phyloP scores from a whole-genome alignment of 345 rosid genomes.

The Aegle marmelos region DNA sequence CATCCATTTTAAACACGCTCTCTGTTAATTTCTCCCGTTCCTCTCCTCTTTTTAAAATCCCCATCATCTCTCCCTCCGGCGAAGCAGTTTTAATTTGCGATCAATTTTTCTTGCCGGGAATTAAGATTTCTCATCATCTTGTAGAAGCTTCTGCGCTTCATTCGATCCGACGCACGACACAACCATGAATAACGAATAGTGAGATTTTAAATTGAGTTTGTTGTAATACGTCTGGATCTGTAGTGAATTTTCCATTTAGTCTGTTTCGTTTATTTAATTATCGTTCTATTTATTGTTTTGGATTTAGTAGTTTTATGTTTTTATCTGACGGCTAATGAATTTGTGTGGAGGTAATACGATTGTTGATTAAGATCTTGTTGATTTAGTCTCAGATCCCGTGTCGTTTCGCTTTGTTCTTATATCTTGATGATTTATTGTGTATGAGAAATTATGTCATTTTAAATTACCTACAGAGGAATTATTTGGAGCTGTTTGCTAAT shows the following conservation, averaged over 20 bases:
- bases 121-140: neutral
- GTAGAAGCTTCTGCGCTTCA: conserved; percentile 16
- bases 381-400: conserved; percentile 26
- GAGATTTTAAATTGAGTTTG: conserved; percentile 17
- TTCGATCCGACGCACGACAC: conserved; percentile 13
- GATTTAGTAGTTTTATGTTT: neutral
- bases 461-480: neutral
- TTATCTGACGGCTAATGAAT: neutral
- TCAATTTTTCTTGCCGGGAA: conserved; percentile 19
- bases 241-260: neutral
- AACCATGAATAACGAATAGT: conserved; percentile 97
- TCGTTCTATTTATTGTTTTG: neutral
- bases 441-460: neutral
- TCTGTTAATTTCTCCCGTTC: neutral
- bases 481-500: neutral
- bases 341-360: neutral
- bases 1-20: neutral
- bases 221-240: neutral
- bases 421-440: neutral
- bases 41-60: neutral
- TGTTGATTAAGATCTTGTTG: conserved; percentile 28
- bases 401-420: neutral
- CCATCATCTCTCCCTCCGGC: conserved; percentile 29
- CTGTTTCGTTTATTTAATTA: neutral
- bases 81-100: conserved; percentile 20